Evolutionary conservation across 2,329 filamentous ascomycete genomes (phyloP), one percentile per base, ranked within the genome.

Genomic region (Furcasterigmium sp.): DNA sequence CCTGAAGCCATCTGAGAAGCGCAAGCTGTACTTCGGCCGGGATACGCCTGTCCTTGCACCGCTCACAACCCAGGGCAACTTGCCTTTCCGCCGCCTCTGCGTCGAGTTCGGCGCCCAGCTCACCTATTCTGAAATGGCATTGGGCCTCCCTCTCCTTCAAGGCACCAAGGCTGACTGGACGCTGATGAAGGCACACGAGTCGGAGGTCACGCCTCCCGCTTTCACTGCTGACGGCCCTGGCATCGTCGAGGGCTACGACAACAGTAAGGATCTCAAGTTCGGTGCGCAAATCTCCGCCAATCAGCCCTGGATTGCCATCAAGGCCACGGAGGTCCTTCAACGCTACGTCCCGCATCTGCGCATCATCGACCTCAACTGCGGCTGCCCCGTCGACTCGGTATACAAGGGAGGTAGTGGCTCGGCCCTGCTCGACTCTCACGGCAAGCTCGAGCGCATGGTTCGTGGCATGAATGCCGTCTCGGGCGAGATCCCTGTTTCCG

Each of bases 111-210:
- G 93, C 28, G 91, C 90, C 21, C 86, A 96, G 59, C 75, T 95
- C 39, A 98, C 93, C 0, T 98, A 95, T 70, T 97, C 91, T 0
- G 93, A 98, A 65, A 98, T 98, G 93, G 93, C 91, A 4, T 87
- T 98, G 78, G 84, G 88, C 21, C 70, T 95, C 63, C 91, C 91
- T 9, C 68, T 98, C 34, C 76, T 98, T 6, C 90, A 96, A 63
- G 93, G 93, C 28, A 80, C 86, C 51, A 94, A 91, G 65, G 76
- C 84, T 2, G 93, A 98, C 68, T 98, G 93, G 93, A 90, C 93
- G 17, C 72, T 98, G 43, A 80, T 97, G 75, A 94, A 93, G 64
- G 88, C 88, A 3, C 93, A 98, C 59, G 82, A 90, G 60, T 86
- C 84, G 7, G 93, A 98, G 64, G 72, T 85, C 15, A 64, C 69